A percentile compares a stretch with the other conserved stretches of the same genome.
phyloP scores from a whole-genome alignment of 768 basidiomycete genomes.

The Neoboletus brunneissimus region DNA sequence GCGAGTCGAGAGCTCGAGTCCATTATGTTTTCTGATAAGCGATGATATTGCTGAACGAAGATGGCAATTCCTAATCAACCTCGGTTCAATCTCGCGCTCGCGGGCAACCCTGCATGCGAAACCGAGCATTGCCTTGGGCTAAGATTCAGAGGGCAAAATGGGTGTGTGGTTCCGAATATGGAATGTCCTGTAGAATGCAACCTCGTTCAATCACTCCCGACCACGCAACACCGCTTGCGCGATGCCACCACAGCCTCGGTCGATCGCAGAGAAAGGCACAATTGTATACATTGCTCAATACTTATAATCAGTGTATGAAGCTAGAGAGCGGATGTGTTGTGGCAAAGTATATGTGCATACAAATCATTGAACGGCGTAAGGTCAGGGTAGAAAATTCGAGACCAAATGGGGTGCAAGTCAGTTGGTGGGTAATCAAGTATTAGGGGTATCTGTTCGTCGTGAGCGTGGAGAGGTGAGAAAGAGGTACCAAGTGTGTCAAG shows the following conservation, averaged over 20 bases:
- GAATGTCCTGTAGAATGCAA: constrained; percentile 28
- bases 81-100: neutral
- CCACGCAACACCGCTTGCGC: constrained; percentile 10
- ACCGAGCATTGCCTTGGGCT: constrained; percentile 17
- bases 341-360: constrained; percentile 27
- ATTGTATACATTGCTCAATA: constrained; percentile 14
- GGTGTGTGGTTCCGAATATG: constrained; percentile 20
- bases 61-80: constrained; percentile 11
- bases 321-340: constrained; percentile 4
- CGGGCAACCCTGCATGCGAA: constrained; percentile 7
- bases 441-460: constrained; percentile 34
- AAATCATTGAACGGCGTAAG: constrained; percentile 29
- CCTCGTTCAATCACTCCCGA: constrained; percentile 7
- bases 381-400: constrained; percentile 9
- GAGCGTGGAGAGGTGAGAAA: constrained; percentile 15
- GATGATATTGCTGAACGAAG: constrained; percentile 2
- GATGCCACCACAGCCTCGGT: constrained; percentile 15
- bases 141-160: neutral
- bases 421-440: constrained; percentile 31
- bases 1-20: constrained; percentile 3
- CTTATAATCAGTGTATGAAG: constrained; percentile 3
- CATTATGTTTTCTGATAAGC: constrained; percentile 13
- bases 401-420: constrained; percentile 14
- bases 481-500: constrained; percentile 12
- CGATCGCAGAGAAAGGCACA: constrained; percentile 8